Evolutionary conservation across 352 stramenopile species (phyloP), one percentile per base, ranked within the genome.

Genomic region (Phytophthora agathidicida): DNA sequence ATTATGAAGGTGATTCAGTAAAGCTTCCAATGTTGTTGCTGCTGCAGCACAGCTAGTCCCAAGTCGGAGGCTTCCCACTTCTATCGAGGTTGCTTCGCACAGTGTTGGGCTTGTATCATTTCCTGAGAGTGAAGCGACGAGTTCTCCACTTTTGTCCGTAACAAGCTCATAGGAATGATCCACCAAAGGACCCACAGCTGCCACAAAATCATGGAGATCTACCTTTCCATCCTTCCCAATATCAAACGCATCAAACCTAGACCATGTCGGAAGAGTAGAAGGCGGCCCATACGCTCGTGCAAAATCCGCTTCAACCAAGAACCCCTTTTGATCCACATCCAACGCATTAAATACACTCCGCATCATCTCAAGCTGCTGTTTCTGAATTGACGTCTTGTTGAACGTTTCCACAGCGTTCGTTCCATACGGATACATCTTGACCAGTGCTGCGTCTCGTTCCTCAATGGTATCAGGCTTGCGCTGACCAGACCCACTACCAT

Each of bases 381-480:
- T 57, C 39, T 91, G 81, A 0, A 77, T 58, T 1, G 47, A 24
- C 0, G 74, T 74, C 36, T 79, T 75, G 35, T 61, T 81, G 59
- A 90, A 88, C 3, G 59, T 72, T 8, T 86, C 79, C 9, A 81
- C 10, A 0, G 66, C 71, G 32, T 83, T 91, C 28, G 64, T 72
- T 1, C 77, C 77, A 32, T 91, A 88, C 0, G 77, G 78, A 66
- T 89, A 89, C 70, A 88, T 74, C 24, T 83, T 83, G 3, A 60
- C 31, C 13, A 73, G n/a, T 3, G 24, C 54, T 19, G 31, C 31
- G 0, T 71, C 56, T 22, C 27, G 43, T 7, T 9, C 2, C 13
- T 60, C 37, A 3, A 2, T 58, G 2, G 10, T 27, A 14, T 39
- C 24, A 20, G 16, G 19, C 14, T 22, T 39, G n/a, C n/a, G n/a